Evolutionary conservation across 2,329 filamentous ascomycete genomes (phyloP), one percentile per base, ranked within the genome.

Genomic region (Penicillium brevicompactum): DNA sequence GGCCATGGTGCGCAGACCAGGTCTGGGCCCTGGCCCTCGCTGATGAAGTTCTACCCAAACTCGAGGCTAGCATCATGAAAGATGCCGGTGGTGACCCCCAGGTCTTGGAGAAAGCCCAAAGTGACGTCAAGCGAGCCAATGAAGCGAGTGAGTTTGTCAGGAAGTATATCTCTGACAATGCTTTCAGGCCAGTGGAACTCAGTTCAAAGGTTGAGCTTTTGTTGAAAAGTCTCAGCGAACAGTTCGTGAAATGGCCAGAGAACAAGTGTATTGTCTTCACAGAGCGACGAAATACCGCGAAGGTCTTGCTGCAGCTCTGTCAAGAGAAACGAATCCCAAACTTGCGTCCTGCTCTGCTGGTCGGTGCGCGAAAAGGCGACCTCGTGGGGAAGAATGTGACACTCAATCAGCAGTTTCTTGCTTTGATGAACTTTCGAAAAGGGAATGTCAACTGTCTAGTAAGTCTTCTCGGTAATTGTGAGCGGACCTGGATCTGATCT

Each of bases 231-330:
- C 78, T 97, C 1, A 69, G 73, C 3, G 72, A 84, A 7, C 82
- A 87, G 47, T 97, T 92, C 65, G 75, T 82, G 31, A 72, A 79
- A 2, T 74, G 78, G 2, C 80, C 79, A 1, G 79, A 85, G 6
- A 78, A 82, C 27, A 86, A 87, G 57, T 96, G 91, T 67, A 96
- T 99, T 52, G 84, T 97, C 0, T 97, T 99, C 71, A 91, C 96
- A 0, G 82, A 91, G 57, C 83, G 88, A 68, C 82, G 92, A 40
- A 85, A 89, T 60, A 93, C 91, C 0, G 93, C 92, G 1, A 83
- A 85, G 16, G 73, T 95, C 14, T 77, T 99, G 1, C 78, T 83
- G 1, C 85, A 88, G 42, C 77, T 96, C 0, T 88, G 96, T 58
- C 72, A 78, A 1, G 70, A 73, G 1, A 78, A 91, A 53, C 76